phyloP scores from a whole-genome alignment of 1,284 basidiomycete species.

The Cryptococcus neoformans region DNA sequence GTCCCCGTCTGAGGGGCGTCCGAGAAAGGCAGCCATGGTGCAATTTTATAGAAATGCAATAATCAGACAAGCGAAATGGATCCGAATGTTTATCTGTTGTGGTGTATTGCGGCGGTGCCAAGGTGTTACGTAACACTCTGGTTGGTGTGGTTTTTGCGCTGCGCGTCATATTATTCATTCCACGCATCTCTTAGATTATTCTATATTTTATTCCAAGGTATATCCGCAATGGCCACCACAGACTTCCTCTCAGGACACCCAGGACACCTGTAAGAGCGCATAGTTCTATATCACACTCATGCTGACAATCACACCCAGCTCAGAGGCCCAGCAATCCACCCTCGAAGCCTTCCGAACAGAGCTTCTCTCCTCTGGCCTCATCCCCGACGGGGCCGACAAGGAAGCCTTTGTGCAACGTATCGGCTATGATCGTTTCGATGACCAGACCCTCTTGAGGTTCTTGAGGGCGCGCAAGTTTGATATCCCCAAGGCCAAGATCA shows the following conservation, averaged over 20 bases:
- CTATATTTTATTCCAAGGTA: not conserved
- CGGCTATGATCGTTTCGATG: constrained; percentile 68
- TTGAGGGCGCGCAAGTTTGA: constrained; percentile 93
- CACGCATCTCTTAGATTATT: not conserved
- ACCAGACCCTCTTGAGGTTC: constrained; percentile 78
- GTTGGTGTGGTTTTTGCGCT: too few species aligned
- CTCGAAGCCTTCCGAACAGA: constrained; percentile 70
- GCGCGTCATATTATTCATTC: too few species aligned
- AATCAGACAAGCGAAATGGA: constrained; percentile 2
- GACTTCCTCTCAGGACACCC: constrained; percentile 67
- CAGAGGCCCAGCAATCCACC: constrained; percentile 59
- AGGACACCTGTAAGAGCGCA: constrained; percentile 63
- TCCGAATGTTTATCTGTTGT: not conserved
- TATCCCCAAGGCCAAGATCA: constrained; percentile 71
- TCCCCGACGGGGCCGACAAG: constrained; percentile 21
- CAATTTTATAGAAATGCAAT: not conserved
- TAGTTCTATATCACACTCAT: not conserved
- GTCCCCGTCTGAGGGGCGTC: constrained; percentile 45
- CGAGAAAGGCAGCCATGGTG: constrained; percentile 28
- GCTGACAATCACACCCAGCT: constrained; percentile 46
- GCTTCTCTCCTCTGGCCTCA: constrained; percentile 50
- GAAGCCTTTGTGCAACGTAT: constrained; percentile 28
- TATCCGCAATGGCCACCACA: constrained; percentile 19
- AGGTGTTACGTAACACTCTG: too few species aligned
- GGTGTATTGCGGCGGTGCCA: too few species aligned